Evolutionary conservation across 2,329 filamentous ascomycete genomes (phyloP).

Genomic region (Cryphonectria parasitica): DNA sequence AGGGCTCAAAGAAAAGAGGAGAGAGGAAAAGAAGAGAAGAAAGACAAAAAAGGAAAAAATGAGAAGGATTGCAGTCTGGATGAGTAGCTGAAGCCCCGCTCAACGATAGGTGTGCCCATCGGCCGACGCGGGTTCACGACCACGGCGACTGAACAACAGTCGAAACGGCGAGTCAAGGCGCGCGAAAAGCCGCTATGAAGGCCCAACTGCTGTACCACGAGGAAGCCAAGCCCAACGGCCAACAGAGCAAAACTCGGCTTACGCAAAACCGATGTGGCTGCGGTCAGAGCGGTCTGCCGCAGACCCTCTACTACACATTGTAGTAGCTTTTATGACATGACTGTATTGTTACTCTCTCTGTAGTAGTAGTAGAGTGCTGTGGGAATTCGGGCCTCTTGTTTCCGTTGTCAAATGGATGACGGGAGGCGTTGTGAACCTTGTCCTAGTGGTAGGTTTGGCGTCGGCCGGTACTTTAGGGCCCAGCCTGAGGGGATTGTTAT

Average conservation of each 20-base stretch:
- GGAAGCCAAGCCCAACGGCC: background rate
- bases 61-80: background rate
- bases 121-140: background rate
- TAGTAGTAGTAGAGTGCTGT: no score
- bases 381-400: no score
- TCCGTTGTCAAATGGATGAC: background rate
- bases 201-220: background rate
- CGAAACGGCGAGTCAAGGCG: background rate
- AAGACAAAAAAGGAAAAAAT: background rate
- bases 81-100: background rate
- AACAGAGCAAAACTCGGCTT: background rate
- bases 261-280: background rate
- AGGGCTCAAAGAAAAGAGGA: background rate
- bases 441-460: background rate
- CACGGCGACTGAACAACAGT: background rate
- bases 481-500: background rate
- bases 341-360: no score
- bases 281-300: background rate
- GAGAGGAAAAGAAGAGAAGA: no score
- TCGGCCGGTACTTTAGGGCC: background rate
- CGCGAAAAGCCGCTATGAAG: background rate
- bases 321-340: no score
- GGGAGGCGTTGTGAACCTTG: background rate
- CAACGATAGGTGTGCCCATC: background rate
- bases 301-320: background rate